phyloP scores from a whole-genome alignment of 2,329 filamentous ascomycete species.

The Trichoderma aggressivum region DNA sequence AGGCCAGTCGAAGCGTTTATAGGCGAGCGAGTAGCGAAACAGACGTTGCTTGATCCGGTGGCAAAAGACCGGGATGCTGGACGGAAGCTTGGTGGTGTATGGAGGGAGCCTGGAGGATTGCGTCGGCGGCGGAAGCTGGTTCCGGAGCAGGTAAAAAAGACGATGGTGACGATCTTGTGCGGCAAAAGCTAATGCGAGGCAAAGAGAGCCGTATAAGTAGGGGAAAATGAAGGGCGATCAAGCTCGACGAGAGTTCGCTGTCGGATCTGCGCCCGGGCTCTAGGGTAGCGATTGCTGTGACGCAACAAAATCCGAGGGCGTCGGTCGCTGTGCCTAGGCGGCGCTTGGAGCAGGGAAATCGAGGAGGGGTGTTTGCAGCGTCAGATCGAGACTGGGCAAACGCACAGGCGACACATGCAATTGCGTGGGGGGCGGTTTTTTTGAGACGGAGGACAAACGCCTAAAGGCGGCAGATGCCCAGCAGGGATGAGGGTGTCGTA shows the following conservation, averaged over 20 bases:
- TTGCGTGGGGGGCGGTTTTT: neutral
- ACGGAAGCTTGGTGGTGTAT: conserved; percentile 2
- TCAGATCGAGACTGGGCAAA: conserved; percentile 9
- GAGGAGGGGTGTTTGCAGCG: conserved; percentile 19
- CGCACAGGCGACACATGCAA: conserved; percentile 5
- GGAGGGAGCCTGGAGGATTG: conserved; percentile 8
- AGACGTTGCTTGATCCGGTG: conserved; percentile 2
- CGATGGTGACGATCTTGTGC: conserved; percentile 5
- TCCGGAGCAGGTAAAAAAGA: neutral
- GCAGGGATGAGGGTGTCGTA: conserved; percentile 16
- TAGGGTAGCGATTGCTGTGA: neutral
- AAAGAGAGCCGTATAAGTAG: neutral
- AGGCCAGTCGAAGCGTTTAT: neutral
- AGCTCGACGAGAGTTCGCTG: neutral
- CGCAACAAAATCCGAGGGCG: neutral
- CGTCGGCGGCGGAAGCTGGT: conserved; percentile 12
- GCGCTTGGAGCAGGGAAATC: neutral
- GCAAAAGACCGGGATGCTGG: conserved; percentile 10
- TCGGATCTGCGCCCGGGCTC: neutral
- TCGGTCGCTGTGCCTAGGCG: neutral
- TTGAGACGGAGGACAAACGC: conserved; percentile 10
- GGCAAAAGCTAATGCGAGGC: neutral
- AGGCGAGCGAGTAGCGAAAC: neutral
- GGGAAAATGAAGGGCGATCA: neutral
- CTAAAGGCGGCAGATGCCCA: conserved; percentile 18